phyloP scores from a whole-genome alignment of 805 yeast genomes.

The Yarrowia hollandica region DNA sequence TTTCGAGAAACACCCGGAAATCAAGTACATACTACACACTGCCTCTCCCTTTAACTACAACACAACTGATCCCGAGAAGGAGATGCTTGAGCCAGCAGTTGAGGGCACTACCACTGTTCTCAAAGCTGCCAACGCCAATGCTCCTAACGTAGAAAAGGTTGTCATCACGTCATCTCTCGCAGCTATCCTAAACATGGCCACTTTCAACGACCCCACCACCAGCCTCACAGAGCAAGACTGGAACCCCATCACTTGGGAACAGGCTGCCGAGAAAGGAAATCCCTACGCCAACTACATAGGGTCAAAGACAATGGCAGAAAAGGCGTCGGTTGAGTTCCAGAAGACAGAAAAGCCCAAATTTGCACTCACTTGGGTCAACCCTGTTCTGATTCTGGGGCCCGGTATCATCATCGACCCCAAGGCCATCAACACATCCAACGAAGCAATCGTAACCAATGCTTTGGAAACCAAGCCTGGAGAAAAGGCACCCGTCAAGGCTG shows the following conservation, averaged over 20 bases:
- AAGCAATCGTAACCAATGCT: constrained; percentile 3
- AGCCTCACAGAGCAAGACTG: constrained; percentile 43
- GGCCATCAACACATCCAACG: constrained; percentile 42
- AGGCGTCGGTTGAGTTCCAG: constrained; percentile 56
- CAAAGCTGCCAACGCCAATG: constrained; percentile 43
- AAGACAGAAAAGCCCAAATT: constrained; percentile 38
- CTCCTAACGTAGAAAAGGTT: constrained; percentile 41
- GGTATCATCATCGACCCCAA: constrained; percentile 35
- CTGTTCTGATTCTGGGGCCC: constrained; percentile 42
- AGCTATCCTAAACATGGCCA: constrained; percentile 43
- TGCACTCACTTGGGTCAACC: constrained; percentile 37
- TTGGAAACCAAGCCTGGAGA: not conserved
- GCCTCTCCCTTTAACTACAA: constrained; percentile 45
- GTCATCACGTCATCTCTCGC: constrained; percentile 55
- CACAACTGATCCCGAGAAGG: constrained; percentile 44
- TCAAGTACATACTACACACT: constrained; percentile 44
- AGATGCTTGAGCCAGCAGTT: constrained; percentile 50
- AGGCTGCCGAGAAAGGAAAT: constrained; percentile 27
- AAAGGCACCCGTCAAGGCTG: constrained; percentile 32
- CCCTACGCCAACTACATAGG: constrained; percentile 36
- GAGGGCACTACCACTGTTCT: constrained; percentile 50
- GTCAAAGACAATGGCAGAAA: constrained; percentile 58
- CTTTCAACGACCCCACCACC: constrained; percentile 33
- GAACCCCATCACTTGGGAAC: constrained; percentile 43
- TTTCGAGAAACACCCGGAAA: constrained; percentile 45